A percentile compares a stretch with the other conserved stretches of the same genome.
Evolutionary conservation across 176 grass and related monocot species (phyloP).

Genomic region (Carex kokanica): DNA sequence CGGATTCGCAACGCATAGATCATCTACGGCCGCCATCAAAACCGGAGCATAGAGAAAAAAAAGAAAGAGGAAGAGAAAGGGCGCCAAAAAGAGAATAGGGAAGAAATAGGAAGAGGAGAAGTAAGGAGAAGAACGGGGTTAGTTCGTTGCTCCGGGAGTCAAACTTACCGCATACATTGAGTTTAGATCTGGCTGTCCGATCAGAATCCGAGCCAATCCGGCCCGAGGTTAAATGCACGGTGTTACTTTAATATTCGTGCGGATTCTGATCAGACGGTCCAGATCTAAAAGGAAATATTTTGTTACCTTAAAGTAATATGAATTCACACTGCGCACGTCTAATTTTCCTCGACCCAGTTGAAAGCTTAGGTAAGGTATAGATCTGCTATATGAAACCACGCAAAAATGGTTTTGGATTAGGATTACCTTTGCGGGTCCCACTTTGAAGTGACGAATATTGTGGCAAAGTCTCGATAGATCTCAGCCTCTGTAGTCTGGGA

Average conservation of each 20-base stretch:
- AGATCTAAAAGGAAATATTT: too few relatives aligned
- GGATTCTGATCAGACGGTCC: too few relatives aligned
- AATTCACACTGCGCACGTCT: not conserved
- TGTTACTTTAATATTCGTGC: too few relatives aligned
- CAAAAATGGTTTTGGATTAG: not conserved
- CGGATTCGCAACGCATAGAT: slow-evolving; percentile 13
- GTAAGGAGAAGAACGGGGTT: not conserved
- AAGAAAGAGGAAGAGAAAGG: not conserved
- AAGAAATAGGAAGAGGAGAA: not conserved
- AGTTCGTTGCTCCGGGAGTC: not conserved
- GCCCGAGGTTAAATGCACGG: too few relatives aligned
- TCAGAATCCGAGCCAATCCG: too few relatives aligned
- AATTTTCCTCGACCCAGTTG: not conserved
- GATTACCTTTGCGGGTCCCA: not conserved
- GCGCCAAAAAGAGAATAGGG: not conserved
- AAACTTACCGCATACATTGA: not conserved
- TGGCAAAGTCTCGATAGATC: too few relatives aligned
- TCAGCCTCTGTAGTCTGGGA: too few relatives aligned
- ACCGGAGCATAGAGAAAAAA: not conserved
- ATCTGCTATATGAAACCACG: not conserved
- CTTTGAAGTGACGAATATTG: not conserved
- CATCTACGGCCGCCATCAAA: not conserved
- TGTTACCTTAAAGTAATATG: too few relatives aligned
- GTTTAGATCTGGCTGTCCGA: too few relatives aligned
- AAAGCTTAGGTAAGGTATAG: not conserved